Percentiles rank a stretch among this genome's conserved stretches.
These are phyloP conservation scores for Coleophoma cylindrospora DNA, from an alignment of 2,329 filamentous ascomycete genomes.

Conservation along the genomic window DNA sequence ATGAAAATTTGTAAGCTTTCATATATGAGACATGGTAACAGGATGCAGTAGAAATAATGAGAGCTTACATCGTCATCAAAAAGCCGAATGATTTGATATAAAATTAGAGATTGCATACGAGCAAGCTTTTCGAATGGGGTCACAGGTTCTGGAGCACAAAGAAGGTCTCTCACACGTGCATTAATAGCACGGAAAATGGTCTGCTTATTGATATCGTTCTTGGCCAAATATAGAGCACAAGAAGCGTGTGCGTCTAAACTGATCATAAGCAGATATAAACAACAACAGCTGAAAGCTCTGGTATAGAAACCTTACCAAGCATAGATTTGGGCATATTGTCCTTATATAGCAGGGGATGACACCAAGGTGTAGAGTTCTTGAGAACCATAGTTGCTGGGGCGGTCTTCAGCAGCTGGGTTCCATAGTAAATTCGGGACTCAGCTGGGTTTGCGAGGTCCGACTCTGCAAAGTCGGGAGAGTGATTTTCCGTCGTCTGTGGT, in stretches of 20 bases:
- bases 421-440: background rate
- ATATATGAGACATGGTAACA: background rate
- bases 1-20: too few species aligned
- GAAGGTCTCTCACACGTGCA: slow-evolving; percentile 36
- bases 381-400: background rate
- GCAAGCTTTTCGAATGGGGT: slow-evolving; percentile 30
- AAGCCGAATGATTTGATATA: slow-evolving; percentile 44
- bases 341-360: background rate
- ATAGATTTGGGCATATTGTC: slow-evolving; percentile 18
- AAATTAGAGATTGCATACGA: slow-evolving; percentile 40
- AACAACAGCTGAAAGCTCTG: background rate
- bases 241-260: slow-evolving; percentile 43
- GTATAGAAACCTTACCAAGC: background rate
- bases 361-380: background rate
- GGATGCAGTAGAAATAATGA: background rate
- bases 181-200: slow-evolving; percentile 45
- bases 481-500: background rate
- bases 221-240: slow-evolving; percentile 47
- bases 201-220: slow-evolving; percentile 40
- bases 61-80: slow-evolving; percentile 43
- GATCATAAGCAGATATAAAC: background rate
- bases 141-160: slow-evolving; percentile 28
- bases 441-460: background rate
- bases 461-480: background rate
- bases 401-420: background rate